Conservation (phyloP, 768 basidiomycete genomes). For the Cystobasidium ongulense region DNA sequence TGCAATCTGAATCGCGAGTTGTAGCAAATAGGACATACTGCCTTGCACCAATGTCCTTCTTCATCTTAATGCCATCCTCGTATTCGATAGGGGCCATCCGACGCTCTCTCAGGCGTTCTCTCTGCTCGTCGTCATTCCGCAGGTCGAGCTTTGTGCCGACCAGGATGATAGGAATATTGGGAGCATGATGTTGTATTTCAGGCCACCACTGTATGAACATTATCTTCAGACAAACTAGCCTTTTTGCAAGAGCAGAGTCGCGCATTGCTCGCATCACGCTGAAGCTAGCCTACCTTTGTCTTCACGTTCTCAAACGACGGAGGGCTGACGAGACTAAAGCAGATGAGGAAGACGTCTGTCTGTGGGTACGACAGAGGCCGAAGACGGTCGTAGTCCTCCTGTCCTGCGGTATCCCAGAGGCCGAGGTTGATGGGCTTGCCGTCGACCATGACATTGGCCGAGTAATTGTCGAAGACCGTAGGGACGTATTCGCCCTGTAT, state of each 20-base stretch:
- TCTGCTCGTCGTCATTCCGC: slow-evolving; percentile 85
- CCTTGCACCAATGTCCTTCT: slow-evolving; percentile 73
- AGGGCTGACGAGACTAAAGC: slow-evolving; percentile 95
- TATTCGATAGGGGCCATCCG: slow-evolving; percentile 94
- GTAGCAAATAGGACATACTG: slow-evolving; percentile 42
- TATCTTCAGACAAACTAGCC: background rate
- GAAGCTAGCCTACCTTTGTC: slow-evolving; percentile 65
- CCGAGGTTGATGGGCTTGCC: slow-evolving; percentile 97
- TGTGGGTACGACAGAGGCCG: slow-evolving; percentile 97
- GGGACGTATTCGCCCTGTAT: slow-evolving; percentile 95
- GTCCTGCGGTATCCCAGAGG: slow-evolving; percentile 99
- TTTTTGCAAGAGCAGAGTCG: background rate
- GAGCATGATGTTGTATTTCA: slow-evolving; percentile 95
- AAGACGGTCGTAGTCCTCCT: slow-evolving; percentile 97
- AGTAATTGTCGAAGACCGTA: slow-evolving; percentile 92
- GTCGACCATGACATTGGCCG: slow-evolving; percentile 94
- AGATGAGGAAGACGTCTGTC: slow-evolving; percentile 98
- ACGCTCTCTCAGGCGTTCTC: slow-evolving; percentile 88
- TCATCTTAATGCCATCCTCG: slow-evolving; percentile 79
- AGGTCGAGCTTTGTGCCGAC: slow-evolving; percentile 97
- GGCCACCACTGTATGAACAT: slow-evolving; percentile 67
- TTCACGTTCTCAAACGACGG: slow-evolving; percentile 98
- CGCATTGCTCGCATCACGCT: slow-evolving; percentile 22
- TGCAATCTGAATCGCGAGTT: background rate
- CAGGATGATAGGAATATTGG: slow-evolving; percentile 80